A percentile compares a stretch with the other conserved stretches of the same genome.
phyloP scores from a whole-genome alignment of 805 yeast genomes.

The Cyberlindnera subsufficiens region DNA sequence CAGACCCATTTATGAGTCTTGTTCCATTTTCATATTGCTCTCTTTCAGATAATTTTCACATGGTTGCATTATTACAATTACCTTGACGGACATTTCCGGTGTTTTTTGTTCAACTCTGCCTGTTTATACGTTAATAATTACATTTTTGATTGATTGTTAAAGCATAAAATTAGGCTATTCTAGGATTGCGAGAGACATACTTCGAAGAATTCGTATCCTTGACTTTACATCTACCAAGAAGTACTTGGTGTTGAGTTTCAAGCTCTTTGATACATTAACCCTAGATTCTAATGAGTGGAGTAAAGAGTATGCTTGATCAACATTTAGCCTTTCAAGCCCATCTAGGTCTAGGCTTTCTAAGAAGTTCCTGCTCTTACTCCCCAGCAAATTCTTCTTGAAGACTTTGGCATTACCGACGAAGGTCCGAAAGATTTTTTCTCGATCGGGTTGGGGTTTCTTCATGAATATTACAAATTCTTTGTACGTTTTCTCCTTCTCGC shows the following conservation, averaged over 20 bases:
- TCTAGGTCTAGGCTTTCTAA: background rate
- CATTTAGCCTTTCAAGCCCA: slow-evolving; percentile 1
- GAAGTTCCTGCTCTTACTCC: background rate
- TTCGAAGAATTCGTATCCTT: background rate
- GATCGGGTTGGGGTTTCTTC: slow-evolving; percentile 14
- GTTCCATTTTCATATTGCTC: background rate
- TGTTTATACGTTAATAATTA: too few relatives aligned
- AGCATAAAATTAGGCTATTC: too few relatives aligned
- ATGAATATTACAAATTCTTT: slow-evolving; percentile 26
- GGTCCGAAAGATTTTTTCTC: slow-evolving; percentile 13
- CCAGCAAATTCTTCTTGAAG: slow-evolving; percentile 12
- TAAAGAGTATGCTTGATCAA: slow-evolving; percentile 3
- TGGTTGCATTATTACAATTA: too few relatives aligned
- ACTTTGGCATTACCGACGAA: slow-evolving; percentile 13
- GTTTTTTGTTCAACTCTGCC: too few relatives aligned
- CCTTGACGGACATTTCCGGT: too few relatives aligned
- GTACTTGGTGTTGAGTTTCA: slow-evolving; percentile 6
- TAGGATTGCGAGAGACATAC: background rate
- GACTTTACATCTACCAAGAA: slow-evolving; percentile 4
- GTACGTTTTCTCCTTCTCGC: slow-evolving; percentile 32
- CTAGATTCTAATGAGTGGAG: slow-evolving; percentile 2
- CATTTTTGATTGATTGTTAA: too few relatives aligned
- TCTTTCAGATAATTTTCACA: background rate
- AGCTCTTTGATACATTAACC: slow-evolving; percentile 3
- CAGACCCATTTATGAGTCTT: background rate